Percentiles rank a stretch among this genome's conserved stretches.
phyloP scores from a whole-genome alignment of 169 alveolate species.

The Eimeria zaria region DNA sequence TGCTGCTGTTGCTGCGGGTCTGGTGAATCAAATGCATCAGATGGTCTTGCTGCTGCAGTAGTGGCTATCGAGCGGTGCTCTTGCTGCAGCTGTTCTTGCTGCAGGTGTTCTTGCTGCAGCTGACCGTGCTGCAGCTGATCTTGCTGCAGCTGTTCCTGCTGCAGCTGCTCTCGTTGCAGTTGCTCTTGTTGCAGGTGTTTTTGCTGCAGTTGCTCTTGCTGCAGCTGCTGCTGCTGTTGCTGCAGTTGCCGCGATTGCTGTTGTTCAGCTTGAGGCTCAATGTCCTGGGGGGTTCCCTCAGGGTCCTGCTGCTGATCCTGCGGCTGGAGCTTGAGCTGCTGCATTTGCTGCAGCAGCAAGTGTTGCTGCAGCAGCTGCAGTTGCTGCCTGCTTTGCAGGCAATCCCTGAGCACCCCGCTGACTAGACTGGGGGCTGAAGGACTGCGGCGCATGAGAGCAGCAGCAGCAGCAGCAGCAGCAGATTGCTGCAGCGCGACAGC shows the following conservation, averaged over 20 bases:
- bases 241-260: neutral
- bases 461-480: slow-evolving; percentile 71
- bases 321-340: slow-evolving; percentile 20
- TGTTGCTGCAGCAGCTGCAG: slow-evolving; percentile 61
- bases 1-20: no score
- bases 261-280: neutral
- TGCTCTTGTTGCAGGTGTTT: neutral
- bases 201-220: neutral
- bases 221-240: slow-evolving; percentile 20
- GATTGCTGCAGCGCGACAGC: slow-evolving; percentile 65
- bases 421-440: slow-evolving; percentile 54
- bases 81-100: neutral
- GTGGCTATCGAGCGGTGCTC: neutral
- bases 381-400: slow-evolving; percentile 45
- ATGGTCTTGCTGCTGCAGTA: neutral
- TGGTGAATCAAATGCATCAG: neutral
- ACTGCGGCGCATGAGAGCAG: slow-evolving; percentile 61
- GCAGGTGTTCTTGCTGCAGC: neutral
- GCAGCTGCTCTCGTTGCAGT: neutral
- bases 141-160: neutral
- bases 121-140: neutral
- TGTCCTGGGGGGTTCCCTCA: neutral
- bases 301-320: slow-evolving; percentile 34
- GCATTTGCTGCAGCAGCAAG: slow-evolving; percentile 53
- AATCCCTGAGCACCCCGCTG: slow-evolving; percentile 50